These are phyloP conservation scores for Fusarium sp. DNA, from an alignment of 2,329 filamentous ascomycete genomes.

Conservation along the genomic window DNA sequence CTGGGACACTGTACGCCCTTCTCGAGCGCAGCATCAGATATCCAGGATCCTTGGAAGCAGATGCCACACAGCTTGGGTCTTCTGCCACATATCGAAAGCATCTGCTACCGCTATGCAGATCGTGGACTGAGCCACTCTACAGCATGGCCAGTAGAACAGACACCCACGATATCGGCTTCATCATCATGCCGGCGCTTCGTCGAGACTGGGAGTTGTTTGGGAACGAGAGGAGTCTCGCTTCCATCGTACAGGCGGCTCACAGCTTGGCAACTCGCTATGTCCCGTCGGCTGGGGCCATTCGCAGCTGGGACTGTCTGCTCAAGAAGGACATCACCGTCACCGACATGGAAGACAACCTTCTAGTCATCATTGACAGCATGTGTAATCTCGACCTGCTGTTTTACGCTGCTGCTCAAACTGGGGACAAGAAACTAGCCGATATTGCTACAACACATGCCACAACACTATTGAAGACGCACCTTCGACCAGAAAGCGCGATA, in stretches of 20 bases:
- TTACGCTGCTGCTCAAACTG: constrained; percentile 47
- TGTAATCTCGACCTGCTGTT: constrained; percentile 53
- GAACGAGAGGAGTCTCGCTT: constrained; percentile 50
- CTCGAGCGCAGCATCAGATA: constrained; percentile 48
- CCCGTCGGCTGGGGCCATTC: constrained; percentile 53
- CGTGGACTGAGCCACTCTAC: constrained; percentile 34
- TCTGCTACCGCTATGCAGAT: constrained; percentile 14
- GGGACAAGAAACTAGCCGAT: constrained; percentile 43
- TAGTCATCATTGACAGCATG: constrained; percentile 55
- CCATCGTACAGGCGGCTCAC: constrained; percentile 54
- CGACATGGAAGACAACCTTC: constrained; percentile 44
- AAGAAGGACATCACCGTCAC: constrained; percentile 39
- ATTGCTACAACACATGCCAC: constrained; percentile 53
- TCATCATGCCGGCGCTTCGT: constrained; percentile 58
- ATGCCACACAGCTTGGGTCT: background rate
- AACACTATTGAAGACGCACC: constrained; percentile 51
- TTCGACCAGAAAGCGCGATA: constrained; percentile 44
- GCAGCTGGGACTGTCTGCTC: constrained; percentile 57
- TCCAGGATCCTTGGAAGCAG: constrained; percentile 25
- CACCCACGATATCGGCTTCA: constrained; percentile 65
- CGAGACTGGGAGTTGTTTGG: constrained; percentile 58
- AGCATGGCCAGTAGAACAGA: constrained; percentile 54
- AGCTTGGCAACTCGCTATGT: constrained; percentile 56
- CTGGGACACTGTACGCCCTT: constrained; percentile 48
- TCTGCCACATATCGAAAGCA: background rate